These are phyloP conservation scores for Amaranthus hypochondriacus DNA, from an alignment of 148 eudicot genomes.

Conservation along the genomic window DNA sequence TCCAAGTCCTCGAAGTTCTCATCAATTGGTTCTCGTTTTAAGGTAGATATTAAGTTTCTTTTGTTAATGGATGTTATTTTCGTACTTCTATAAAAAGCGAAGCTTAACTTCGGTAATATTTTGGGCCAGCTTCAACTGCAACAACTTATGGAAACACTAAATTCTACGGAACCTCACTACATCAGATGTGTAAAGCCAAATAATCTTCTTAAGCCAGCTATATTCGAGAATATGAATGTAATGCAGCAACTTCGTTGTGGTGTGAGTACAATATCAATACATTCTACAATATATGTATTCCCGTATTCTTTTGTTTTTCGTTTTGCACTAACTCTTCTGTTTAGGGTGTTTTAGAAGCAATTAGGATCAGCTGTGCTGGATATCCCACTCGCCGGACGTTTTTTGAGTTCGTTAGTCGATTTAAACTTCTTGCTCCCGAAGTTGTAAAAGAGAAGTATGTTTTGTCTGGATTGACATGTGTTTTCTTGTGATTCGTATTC, in stretches of 20 bases:
- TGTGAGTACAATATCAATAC: constrained; percentile 55
- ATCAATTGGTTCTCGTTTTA: constrained; percentile 90
- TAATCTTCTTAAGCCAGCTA: constrained; percentile 83
- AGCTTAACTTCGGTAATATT: constrained; percentile 19
- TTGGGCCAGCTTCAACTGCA: constrained; percentile 81
- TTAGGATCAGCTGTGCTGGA: constrained; percentile 95
- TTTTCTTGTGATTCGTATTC: constrained; percentile 13
- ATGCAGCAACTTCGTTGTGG: constrained; percentile 99
- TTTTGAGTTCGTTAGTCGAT: constrained; percentile 74
- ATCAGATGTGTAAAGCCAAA: constrained; percentile 99
- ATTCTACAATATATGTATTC: not conserved
- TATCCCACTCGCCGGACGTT: constrained; percentile 89
- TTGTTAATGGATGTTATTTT: not conserved
- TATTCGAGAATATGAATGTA: constrained; percentile 88
- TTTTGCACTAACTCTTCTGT: constrained; percentile 30
- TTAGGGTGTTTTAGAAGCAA: constrained; percentile 99
- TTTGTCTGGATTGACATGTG: constrained; percentile 16
- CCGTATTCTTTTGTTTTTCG: not conserved
- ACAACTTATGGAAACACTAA: constrained; percentile 88
- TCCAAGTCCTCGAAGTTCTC: constrained; percentile 89
- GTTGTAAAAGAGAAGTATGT: constrained; percentile 70
- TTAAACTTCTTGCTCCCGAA: constrained; percentile 80
- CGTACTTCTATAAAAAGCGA: not conserved
- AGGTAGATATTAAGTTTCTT: constrained; percentile 36
- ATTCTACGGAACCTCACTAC: constrained; percentile 95